Evolutionary conservation across 2,329 filamentous ascomycete genomes (phyloP).

Genomic region (Fusarium sp.): DNA sequence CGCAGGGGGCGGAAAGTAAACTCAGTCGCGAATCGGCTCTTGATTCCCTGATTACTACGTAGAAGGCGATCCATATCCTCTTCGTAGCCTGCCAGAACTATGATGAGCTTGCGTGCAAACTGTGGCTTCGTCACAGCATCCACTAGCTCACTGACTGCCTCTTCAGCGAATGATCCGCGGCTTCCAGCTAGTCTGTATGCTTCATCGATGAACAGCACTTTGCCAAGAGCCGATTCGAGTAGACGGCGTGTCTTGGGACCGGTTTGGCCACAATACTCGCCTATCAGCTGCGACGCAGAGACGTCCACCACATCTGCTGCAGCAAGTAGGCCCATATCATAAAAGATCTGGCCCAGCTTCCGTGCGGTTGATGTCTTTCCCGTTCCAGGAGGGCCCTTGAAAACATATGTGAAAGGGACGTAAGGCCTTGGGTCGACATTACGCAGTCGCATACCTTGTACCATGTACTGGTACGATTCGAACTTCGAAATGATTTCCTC

Average conservation of each 20-base stretch:
- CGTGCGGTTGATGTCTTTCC: constrained; percentile 79
- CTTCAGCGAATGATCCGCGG: constrained; percentile 68
- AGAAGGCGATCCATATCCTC: constrained; percentile 74
- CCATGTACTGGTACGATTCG: constrained; percentile 67
- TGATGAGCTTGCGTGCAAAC: constrained; percentile 70
- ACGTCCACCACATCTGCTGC: constrained; percentile 72
- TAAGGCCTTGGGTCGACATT: constrained; percentile 65
- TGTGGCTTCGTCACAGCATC: constrained; percentile 66
- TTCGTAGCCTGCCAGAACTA: constrained; percentile 77
- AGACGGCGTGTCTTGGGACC: constrained; percentile 72
- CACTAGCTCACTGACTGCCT: constrained; percentile 66
- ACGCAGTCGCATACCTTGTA: constrained; percentile 63
- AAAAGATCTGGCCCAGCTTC: constrained; percentile 79
- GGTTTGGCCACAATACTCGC: constrained; percentile 76
- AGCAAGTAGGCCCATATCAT: constrained; percentile 77
- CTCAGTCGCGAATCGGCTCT: constrained; percentile 72
- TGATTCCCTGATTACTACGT: constrained; percentile 71
- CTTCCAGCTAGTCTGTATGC: constrained; percentile 70
- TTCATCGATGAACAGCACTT: constrained; percentile 79
- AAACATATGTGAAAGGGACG: constrained; percentile 76
- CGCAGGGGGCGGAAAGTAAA: constrained; percentile 67
- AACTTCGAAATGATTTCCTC: constrained; percentile 68
- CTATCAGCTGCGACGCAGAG: constrained; percentile 77
- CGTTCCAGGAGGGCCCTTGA: constrained; percentile 74
- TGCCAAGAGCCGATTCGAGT: constrained; percentile 73